Evolutionary conservation across 768 basidiomycete genomes (phyloP), one percentile per base, ranked within the genome.

Genomic region (Boletus huronensis): DNA sequence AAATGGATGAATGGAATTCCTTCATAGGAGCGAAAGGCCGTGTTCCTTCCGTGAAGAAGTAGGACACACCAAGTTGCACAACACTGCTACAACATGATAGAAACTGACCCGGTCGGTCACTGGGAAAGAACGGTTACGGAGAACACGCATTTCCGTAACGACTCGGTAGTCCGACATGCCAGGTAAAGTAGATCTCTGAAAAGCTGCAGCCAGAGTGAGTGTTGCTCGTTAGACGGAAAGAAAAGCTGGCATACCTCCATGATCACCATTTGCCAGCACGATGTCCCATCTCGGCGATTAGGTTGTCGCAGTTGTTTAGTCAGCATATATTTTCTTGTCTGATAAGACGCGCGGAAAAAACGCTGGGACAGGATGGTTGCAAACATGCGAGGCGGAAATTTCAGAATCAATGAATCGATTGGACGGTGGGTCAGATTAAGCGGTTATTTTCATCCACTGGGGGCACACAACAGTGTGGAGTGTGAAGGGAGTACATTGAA

Each of bases 341-440:
- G 62, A 67, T 71, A 64, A 71, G 69, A 69, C 68, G 29, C 53
- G 34, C 17, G 14, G 46, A 16, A 29, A 45, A 34, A 41, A 41
- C 34, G 29, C 35, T 19, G 23, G 31, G 25, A 54, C 28, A 2
- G 9, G 42, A 28, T n/a, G 42, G 48, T 35, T 32, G 48, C 35
- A 55, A n/a, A 31, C 48, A 50, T 39, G 56, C 48, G 19, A 39
- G 23, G 19, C 28, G 39, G 25, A 35, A 43, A 38, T 40, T n/a
- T 47, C 28, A 48, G 17, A 52, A 40, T 13, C 35, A 6, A 21
- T 29, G 55, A n/a, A 35, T 42, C 23, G 44, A 38, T 40, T 34
- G 16, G 41, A 50, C 23, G 28, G 36, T 10, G 6, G 17, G 13
- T 39, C 35, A 48, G 14, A 50, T 50, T 29, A 45, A 34, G 52